These are phyloP conservation scores for Lactuca saligna DNA, from an alignment of 129 eudicot species.

Conservation along the genomic window DNA sequence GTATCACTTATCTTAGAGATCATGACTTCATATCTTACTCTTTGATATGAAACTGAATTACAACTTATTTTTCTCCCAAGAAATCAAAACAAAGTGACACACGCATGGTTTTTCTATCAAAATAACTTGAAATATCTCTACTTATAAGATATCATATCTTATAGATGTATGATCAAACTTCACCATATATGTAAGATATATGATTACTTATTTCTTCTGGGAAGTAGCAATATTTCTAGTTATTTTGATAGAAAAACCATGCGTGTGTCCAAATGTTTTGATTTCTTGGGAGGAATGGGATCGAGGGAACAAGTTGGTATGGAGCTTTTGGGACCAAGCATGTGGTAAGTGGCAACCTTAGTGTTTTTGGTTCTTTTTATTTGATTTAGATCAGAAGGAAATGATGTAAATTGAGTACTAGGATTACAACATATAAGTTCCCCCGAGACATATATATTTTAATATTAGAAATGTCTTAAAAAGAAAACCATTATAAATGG, in stretches of 20 bases:
- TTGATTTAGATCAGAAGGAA: background rate
- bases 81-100: constrained; percentile 5
- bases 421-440: too few relatives aligned
- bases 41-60: background rate
- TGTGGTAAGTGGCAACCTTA: background rate
- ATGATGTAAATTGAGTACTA: background rate
- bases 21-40: background rate
- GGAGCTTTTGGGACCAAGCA: constrained; percentile 8
- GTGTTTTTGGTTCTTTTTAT: constrained; percentile 3
- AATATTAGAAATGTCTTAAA: too few relatives aligned
- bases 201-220: background rate
- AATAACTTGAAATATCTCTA: background rate
- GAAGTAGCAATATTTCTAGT: background rate
- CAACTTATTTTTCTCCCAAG: background rate
- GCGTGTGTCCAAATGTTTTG: constrained; percentile 12
- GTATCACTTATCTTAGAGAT: background rate
- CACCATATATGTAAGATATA: background rate
- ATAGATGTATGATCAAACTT: background rate
- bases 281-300: constrained; percentile 10
- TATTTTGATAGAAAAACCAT: constrained; percentile 17
- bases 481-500: too few relatives aligned
- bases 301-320: constrained; percentile 10
- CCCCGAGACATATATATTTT: too few relatives aligned
- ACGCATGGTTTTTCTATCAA: constrained; percentile 23
- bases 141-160: background rate